phyloP scores from a whole-genome alignment of 208 protist species.

The Porcisia hertigi region DNA sequence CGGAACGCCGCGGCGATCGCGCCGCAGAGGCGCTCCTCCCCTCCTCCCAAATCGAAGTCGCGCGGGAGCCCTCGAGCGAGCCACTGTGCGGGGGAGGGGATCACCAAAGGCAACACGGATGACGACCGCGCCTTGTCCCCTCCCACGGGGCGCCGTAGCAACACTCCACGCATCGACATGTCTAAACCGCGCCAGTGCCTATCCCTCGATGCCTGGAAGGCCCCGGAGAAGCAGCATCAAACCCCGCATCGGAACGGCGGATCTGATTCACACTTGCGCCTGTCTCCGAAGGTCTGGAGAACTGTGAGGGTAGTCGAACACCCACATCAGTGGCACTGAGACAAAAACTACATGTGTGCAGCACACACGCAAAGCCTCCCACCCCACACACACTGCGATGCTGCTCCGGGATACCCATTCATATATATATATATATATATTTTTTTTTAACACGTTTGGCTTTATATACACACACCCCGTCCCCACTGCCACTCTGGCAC shows the following conservation, averaged over 20 bases:
- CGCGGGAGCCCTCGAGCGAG: neutral
- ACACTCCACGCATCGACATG: constrained; percentile 21
- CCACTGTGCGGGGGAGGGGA: neutral
- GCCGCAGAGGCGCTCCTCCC: constrained; percentile 11
- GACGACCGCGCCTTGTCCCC: constrained; percentile 8
- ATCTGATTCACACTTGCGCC: neutral
- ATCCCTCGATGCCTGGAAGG: constrained; percentile 22
- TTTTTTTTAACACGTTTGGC: no score
- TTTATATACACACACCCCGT: no score
- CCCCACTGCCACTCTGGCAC: no score
- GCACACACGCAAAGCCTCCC: neutral
- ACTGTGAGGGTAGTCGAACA: constrained; percentile 12
- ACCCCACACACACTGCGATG: neutral
- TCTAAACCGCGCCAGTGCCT: constrained; percentile 23
- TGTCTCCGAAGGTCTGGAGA: constrained; percentile 21
- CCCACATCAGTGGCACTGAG: constrained; percentile 30
- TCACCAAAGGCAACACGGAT: neutral
- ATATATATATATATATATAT: no score
- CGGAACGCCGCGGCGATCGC: constrained; percentile 5
- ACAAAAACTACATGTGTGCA: neutral
- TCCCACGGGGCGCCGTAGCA: neutral
- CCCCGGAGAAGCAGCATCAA: constrained; percentile 13
- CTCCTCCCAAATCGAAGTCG: neutral
- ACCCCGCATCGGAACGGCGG: neutral
- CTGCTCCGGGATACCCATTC: neutral